Evolutionary conservation across 495 filamentous ascomycete genomes (phyloP).

Genomic region (Neurospora discreta): DNA sequence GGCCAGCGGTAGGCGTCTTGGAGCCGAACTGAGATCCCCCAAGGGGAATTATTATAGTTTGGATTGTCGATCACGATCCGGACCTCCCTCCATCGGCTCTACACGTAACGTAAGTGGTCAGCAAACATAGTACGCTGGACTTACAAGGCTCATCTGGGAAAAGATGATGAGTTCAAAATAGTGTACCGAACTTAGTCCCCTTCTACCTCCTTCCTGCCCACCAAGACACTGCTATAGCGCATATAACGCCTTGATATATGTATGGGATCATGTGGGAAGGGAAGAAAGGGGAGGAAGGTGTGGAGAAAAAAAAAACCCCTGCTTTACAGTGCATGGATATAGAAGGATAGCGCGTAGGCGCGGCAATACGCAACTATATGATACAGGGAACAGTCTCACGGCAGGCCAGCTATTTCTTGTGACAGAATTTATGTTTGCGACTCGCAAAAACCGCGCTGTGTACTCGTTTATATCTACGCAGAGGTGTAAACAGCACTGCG

Average conservation of each 20-base stretch:
- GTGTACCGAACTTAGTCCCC: neutral
- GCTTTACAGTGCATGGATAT: no score
- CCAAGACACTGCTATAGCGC: neutral
- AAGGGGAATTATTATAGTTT: neutral
- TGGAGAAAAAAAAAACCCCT: no score
- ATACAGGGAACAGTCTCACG: no score
- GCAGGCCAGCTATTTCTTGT: no score
- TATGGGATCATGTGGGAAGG: neutral
- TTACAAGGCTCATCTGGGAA: neutral
- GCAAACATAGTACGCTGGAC: neutral
- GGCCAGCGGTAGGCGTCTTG: neutral
- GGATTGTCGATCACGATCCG: neutral
- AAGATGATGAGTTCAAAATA: neutral
- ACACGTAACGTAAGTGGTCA: neutral
- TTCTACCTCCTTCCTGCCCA: neutral
- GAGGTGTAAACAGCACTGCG: no score
- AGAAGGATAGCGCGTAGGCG: no score
- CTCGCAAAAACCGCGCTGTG: no score
- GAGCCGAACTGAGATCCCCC: neutral
- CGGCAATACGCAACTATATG: no score
- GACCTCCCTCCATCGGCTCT: neutral
- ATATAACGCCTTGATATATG: neutral
- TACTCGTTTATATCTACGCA: no score
- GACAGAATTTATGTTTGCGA: no score
- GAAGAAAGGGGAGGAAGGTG: neutral